Evolutionary conservation across 176 grass and related monocot genomes (phyloP), one percentile per base, ranked within the genome.

Genomic region (Melocanna baccifera): DNA sequence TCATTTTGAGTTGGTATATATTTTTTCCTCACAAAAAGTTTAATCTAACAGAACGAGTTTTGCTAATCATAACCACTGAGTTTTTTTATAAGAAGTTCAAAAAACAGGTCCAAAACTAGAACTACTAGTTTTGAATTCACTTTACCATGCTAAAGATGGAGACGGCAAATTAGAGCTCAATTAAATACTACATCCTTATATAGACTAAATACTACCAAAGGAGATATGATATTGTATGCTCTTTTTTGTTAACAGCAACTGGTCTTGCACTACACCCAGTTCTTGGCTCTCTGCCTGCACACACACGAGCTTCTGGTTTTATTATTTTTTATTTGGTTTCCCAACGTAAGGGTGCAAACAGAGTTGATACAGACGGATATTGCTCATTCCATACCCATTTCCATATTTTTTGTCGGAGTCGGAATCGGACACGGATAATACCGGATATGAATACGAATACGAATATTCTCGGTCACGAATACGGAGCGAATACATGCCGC

Each of bases 201-300:
- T 9, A 42, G 41, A 41, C 40, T 11, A 42, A 42, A 42, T 42
- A 42, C 41, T 42, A 41, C 40, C 40, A 36, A 62, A 65, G 62
- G 59, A 11, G 41, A 10, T 7, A 23, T 16, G 12, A 29, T 45
- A 63, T 48, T 32, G 12, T 52, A 47, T 30, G 9, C 23, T 3
- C 0, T 65, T 46, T 12, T 46, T 34, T 65, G 55, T 73, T 40
- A 74, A 73, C 68, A 46, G 50, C 46, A 81, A 39, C 46, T 74
- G 77, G 59, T 46, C 67, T 63, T 73, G 56, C 81, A 16, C 55
- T 26, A 55, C 69, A 81, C 70, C 48, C 22, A 67, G 67, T 11
- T 66, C 29, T 73, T 73, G 77, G 61, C 77, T 73, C 68, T 51
- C 64, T 86, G 68, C 76, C 56, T 86, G 22, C 16, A 12, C 53